Percentiles rank a stretch among this genome's conserved stretches.
These are phyloP conservation scores for Cladosporium sp. DNA, from an alignment of 2,329 filamentous ascomycete species.

Conservation along the genomic window DNA sequence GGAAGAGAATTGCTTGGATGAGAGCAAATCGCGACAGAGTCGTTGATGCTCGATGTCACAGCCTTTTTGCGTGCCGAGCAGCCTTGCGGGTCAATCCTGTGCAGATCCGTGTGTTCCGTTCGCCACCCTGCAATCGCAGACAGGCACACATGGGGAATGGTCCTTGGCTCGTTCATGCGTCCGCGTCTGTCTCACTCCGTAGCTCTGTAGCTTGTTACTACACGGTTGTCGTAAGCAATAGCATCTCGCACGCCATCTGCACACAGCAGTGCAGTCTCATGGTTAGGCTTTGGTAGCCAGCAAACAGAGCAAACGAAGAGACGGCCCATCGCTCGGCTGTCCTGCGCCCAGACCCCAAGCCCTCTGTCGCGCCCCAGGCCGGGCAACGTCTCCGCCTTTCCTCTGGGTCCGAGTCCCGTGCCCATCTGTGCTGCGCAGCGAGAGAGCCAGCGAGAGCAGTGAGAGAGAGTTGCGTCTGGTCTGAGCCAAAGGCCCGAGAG, in stretches of 20 bases:
- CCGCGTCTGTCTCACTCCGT: too few relatives aligned
- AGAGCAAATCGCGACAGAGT: not conserved
- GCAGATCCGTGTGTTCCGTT: conserved; percentile 8
- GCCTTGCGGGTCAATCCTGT: not conserved
- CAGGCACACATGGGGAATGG: too few relatives aligned
- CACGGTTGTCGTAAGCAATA: too few relatives aligned
- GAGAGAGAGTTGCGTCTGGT: not conserved
- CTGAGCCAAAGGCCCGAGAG: not conserved
- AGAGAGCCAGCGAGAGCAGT: not conserved
- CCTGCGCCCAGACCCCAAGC: not conserved
- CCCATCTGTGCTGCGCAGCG: not conserved
- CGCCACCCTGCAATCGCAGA: not conserved
- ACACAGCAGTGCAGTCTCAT: too few relatives aligned
- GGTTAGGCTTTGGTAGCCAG: too few relatives aligned
- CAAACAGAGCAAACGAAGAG: too few relatives aligned
- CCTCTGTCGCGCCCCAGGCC: not conserved
- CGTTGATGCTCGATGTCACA: not conserved
- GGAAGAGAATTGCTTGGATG: not conserved
- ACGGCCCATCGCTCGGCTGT: not conserved
- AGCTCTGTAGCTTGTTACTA: too few relatives aligned
- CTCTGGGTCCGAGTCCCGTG: not conserved
- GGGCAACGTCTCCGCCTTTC: not conserved
- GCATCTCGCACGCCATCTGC: too few relatives aligned
- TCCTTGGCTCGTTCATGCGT: not conserved
- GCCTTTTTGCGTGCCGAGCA: not conserved